Conservation (phyloP, 768 basidiomycete genomes). For the Fistulinella prunicolor region DNA sequence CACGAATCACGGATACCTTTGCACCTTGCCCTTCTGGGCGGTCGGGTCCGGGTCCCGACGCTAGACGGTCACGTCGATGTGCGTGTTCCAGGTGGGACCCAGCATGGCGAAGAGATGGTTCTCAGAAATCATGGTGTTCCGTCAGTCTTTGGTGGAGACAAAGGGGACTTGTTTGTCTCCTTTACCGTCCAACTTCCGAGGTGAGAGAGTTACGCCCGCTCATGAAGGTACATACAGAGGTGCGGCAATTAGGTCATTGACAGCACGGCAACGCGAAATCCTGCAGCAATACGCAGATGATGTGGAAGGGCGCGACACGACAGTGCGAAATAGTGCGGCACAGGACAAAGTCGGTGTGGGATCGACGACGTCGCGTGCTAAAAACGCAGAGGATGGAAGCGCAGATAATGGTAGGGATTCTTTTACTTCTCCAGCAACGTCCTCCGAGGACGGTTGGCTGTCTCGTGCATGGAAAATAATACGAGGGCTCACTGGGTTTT, state of each 20-base stretch:
- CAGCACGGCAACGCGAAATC: constrained; percentile 80
- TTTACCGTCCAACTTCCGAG: constrained; percentile 89
- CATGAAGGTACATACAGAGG: constrained; percentile 5
- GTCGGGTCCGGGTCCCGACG: constrained; percentile 88
- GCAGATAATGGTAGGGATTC: constrained; percentile 69
- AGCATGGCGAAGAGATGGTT: constrained; percentile 97
- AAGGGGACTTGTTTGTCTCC: constrained; percentile 85
- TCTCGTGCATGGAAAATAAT: constrained; percentile 67
- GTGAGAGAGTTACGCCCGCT: constrained; percentile 44
- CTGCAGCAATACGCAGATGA: constrained; percentile 91
- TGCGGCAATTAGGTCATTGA: constrained; percentile 60
- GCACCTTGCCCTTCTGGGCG: constrained; percentile 90
- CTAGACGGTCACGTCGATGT: constrained; percentile 96
- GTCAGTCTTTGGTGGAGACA: constrained; percentile 54
- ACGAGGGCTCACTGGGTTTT: constrained; percentile 68
- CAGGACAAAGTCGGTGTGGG: constrained; percentile 18
- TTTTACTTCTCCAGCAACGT: constrained; percentile 56
- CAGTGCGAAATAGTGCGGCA: constrained; percentile 10
- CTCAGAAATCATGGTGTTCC: constrained; percentile 82
- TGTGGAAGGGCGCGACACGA: constrained; percentile 63
- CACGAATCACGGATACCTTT: constrained; percentile 89
- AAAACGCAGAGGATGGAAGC: constrained; percentile 21
- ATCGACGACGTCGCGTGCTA: constrained; percentile 18
- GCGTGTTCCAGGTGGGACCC: constrained; percentile 87
- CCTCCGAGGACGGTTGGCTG: constrained; percentile 60